Percentiles rank a stretch among this genome's conserved stretches.
Conservation (phyloP, 345 rosid species). For the Capsella bursapastoris region DNA sequence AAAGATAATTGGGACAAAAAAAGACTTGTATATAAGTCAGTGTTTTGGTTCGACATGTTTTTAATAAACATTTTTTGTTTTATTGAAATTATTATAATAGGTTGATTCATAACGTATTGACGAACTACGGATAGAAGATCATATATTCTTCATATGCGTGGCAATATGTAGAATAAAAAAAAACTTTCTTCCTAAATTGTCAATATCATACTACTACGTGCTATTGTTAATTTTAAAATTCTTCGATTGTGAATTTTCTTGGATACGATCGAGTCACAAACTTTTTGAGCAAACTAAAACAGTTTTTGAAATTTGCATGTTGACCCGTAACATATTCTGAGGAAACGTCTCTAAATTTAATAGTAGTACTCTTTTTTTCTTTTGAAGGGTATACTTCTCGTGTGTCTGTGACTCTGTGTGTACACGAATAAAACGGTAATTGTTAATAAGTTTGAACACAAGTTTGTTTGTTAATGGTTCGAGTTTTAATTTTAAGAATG, state of each 20-base stretch:
- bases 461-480: not conserved
- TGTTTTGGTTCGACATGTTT: not conserved
- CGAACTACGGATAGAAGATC: not conserved
- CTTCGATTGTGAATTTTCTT: too few relatives aligned
- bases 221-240: too few relatives aligned
- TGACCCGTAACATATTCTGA: constrained; percentile 20
- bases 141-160: too few relatives aligned
- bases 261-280: not conserved
- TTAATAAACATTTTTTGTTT: too few relatives aligned
- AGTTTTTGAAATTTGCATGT: not conserved
- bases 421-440: constrained; percentile 31
- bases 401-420: not conserved
- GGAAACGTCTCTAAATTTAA: constrained; percentile 1
- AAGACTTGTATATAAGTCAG: constrained; percentile 5
- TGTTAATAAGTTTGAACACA: not conserved
- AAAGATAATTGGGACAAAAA: not conserved
- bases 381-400: not conserved
- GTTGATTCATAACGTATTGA: constrained; percentile 27
- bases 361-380: not conserved
- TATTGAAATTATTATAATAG: not conserved
- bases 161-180: too few relatives aligned
- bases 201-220: too few relatives aligned
- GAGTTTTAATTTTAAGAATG: not conserved
- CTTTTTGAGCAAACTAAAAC: not conserved
- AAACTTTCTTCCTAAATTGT: too few relatives aligned